Evolutionary conservation across 2,329 filamentous ascomycete species (phyloP).

Genomic region (Mycosphaerelloides madeirae): DNA sequence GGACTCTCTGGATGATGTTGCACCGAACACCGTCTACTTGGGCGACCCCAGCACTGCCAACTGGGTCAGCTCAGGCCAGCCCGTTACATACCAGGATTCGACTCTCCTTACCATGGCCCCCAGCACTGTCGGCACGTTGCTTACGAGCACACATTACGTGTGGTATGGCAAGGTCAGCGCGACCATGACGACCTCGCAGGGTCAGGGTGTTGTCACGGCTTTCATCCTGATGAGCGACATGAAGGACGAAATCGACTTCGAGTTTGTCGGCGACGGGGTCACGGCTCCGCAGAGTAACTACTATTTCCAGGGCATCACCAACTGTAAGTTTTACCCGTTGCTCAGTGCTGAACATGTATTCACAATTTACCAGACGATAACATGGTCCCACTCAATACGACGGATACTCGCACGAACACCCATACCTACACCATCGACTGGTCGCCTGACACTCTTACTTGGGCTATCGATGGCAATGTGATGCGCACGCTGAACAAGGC

Average conservation of each 20-base stretch:
- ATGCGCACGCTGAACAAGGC: slow-evolving; percentile 69
- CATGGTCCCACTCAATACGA: slow-evolving; percentile 62
- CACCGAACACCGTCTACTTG: slow-evolving; percentile 73
- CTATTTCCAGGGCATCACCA: slow-evolving; percentile 89
- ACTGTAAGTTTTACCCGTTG: slow-evolving; percentile 62
- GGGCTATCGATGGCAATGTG: slow-evolving; percentile 77
- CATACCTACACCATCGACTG: slow-evolving; percentile 94
- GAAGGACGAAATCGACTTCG: slow-evolving; percentile 98
- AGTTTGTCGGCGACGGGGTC: slow-evolving; percentile 82
- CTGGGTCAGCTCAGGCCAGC: slow-evolving; percentile 82
- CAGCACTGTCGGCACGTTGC: slow-evolving; percentile 77
- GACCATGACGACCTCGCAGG: slow-evolving; percentile 76
- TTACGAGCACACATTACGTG: slow-evolving; percentile 81
- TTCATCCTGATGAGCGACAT: slow-evolving; percentile 95
- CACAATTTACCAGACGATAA: slow-evolving; percentile 59
- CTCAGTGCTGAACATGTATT: slow-evolving; percentile 12
- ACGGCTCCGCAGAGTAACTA: slow-evolving; percentile 83
- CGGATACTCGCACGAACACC: slow-evolving; percentile 69
- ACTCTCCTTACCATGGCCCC: slow-evolving; percentile 85
- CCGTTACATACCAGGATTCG: slow-evolving; percentile 59
- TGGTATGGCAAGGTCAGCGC: slow-evolving; percentile 96
- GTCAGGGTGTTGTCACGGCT: slow-evolving; percentile 86
- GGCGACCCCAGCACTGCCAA: slow-evolving; percentile 75
- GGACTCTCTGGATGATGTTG: slow-evolving; percentile 64
- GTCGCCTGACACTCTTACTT: slow-evolving; percentile 79